Evolutionary conservation across 176 grass and related monocot species (phyloP).

Genomic region (Typha latifolia): DNA sequence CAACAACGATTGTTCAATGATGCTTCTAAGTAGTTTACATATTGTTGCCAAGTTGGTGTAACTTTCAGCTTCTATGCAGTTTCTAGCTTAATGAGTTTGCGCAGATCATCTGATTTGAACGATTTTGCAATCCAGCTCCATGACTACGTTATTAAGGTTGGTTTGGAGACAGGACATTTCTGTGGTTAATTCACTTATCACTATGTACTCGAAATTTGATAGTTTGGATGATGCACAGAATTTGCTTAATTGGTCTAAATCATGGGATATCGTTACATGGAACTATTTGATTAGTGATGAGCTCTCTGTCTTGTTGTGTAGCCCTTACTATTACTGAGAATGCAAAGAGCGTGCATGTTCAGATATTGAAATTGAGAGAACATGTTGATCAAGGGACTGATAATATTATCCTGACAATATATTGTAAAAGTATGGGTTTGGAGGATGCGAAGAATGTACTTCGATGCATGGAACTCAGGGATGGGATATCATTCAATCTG

Average conservation of each 20-base stretch:
- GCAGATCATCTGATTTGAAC: background rate
- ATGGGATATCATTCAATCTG: constrained; percentile 3
- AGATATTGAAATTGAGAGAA: background rate
- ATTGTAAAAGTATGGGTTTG: background rate
- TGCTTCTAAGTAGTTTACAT: background rate
- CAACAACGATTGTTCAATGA: background rate
- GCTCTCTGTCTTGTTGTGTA: background rate
- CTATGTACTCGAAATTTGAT: background rate
- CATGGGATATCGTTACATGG: constrained; percentile 4
- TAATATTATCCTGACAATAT: constrained; percentile 3
- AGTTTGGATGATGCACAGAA: background rate
- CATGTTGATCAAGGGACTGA: background rate
- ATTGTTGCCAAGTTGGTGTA: background rate
- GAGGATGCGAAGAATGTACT: background rate
- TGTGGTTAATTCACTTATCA: constrained; percentile 7
- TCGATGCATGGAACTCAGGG: background rate
- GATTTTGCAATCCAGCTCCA: background rate
- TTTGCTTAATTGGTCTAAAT: background rate
- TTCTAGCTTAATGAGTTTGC: background rate
- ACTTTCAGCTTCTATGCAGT: background rate
- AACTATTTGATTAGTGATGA: background rate
- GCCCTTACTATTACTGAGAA: background rate
- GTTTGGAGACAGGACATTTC: background rate
- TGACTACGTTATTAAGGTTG: background rate
- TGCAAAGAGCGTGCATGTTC: background rate